Evolutionary conservation across 2,329 filamentous ascomycete species (phyloP).

Genomic region (Aurifilum marmelostoma): DNA sequence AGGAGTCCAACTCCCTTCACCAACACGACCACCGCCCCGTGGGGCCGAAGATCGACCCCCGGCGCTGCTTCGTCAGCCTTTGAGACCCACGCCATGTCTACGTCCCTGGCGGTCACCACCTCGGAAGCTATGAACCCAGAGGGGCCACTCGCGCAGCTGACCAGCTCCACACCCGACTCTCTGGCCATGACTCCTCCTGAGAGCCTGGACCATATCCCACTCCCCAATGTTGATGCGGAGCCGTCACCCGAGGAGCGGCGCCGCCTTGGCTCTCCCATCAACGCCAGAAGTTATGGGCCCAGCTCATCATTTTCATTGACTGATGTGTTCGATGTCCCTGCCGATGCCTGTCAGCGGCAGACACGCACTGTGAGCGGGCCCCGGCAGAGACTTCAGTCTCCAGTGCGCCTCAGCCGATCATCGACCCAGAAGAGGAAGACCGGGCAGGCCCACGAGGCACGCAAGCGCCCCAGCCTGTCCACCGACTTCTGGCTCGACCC

Average conservation of each 20-base stretch:
- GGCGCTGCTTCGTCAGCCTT: slow-evolving; percentile 54
- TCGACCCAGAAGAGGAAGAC: slow-evolving; percentile 60
- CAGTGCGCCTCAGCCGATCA: slow-evolving; percentile 56
- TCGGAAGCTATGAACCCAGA: slow-evolving; percentile 67
- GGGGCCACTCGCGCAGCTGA: slow-evolving; percentile 63
- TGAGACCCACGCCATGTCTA: slow-evolving; percentile 62
- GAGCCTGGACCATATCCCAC: slow-evolving; percentile 28
- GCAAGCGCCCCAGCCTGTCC: slow-evolving; percentile 59
- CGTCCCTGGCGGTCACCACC: slow-evolving; percentile 66
- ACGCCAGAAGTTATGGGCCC: slow-evolving; percentile 63
- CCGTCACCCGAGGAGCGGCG: slow-evolving; percentile 39
- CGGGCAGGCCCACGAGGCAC: slow-evolving; percentile 52
- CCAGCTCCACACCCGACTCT: slow-evolving; percentile 46
- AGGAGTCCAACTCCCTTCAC: slow-evolving; percentile 61
- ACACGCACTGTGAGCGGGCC: slow-evolving; percentile 52
- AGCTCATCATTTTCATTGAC: slow-evolving; percentile 58
- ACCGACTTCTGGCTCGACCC: slow-evolving; percentile 59
- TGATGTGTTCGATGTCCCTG: slow-evolving; percentile 43
- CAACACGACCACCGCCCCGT: slow-evolving; percentile 52
- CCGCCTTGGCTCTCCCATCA: slow-evolving; percentile 59
- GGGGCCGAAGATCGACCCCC: slow-evolving; percentile 53
- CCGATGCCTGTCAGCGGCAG: slow-evolving; percentile 44
- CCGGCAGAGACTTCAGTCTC: slow-evolving; percentile 56
- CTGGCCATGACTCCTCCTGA: slow-evolving; percentile 28
- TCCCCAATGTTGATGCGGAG: slow-evolving; percentile 32